These are phyloP conservation scores for Ustulina deusta DNA, from an alignment of 2,329 filamentous ascomycete species.

Conservation along the genomic window DNA sequence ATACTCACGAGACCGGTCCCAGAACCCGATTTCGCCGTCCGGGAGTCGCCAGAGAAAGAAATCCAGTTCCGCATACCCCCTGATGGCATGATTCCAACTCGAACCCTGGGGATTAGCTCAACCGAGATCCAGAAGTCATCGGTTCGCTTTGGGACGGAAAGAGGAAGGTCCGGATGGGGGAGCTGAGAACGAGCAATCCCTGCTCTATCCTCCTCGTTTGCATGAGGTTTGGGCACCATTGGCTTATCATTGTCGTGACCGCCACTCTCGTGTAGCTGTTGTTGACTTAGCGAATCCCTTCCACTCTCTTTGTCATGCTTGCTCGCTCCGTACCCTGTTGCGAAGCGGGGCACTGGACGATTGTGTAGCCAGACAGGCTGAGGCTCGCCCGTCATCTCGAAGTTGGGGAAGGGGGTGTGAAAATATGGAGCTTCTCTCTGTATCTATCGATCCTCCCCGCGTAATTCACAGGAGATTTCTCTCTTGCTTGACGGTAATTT, in stretches of 20 bases:
- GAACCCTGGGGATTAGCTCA: slow-evolving; percentile 57
- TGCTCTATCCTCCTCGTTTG: slow-evolving; percentile 5
- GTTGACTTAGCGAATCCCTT: slow-evolving; percentile 8
- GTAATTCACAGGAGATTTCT: neutral
- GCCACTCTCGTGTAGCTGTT: slow-evolving; percentile 1
- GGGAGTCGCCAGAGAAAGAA: slow-evolving; percentile 60
- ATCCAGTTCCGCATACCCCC: slow-evolving; percentile 61
- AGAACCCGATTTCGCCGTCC: slow-evolving; percentile 63
- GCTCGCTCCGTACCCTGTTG: neutral
- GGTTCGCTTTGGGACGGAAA: slow-evolving; percentile 60
- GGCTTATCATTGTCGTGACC: slow-evolving; percentile 5
- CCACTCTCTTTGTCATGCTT: slow-evolving; percentile 8
- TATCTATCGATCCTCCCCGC: neutral
- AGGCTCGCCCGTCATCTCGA: slow-evolving; percentile 6
- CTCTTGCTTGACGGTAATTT: neutral
- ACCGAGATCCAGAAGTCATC: slow-evolving; percentile 66
- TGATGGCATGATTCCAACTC: slow-evolving; percentile 56
- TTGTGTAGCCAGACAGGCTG: neutral
- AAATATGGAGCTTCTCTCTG: slow-evolving; percentile 15
- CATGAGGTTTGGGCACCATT: neutral
- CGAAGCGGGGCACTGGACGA: slow-evolving; percentile 15
- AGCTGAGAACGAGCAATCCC: neutral
- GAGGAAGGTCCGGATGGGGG: slow-evolving; percentile 55
- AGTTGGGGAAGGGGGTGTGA: slow-evolving; percentile 6
- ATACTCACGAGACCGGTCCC: slow-evolving; percentile 56